phyloP scores from a whole-genome alignment of 1,284 basidiomycete species.

The Melampsora medusae region DNA sequence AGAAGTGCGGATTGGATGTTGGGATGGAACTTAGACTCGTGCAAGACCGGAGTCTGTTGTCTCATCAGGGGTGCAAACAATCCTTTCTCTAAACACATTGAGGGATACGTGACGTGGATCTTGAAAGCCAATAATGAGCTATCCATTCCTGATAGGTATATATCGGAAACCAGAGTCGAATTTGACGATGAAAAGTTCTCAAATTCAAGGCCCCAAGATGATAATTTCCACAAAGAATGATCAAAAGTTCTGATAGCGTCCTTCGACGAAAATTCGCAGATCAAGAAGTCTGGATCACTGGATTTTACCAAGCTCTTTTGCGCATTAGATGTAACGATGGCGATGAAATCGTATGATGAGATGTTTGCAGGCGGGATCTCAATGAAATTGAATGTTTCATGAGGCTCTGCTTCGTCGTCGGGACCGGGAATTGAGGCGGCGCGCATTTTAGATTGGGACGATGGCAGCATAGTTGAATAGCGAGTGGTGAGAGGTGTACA shows the following conservation, averaged over 20 bases:
- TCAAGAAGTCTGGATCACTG: constrained; percentile 5
- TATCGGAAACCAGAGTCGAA: constrained; percentile 45
- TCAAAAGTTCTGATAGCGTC: not conserved
- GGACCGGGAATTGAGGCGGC: constrained; percentile 9
- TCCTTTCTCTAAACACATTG: constrained; percentile 10
- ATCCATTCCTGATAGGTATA: constrained; percentile 36
- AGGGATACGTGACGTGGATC: not conserved
- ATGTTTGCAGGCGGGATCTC: constrained; percentile 2
- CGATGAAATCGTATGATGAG: constrained; percentile 11
- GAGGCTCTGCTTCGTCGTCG: constrained; percentile 19
- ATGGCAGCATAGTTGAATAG: constrained; percentile 16
- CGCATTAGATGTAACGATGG: constrained; percentile 1
- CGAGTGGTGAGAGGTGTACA: constrained; percentile 14
- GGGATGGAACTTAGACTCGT: constrained; percentile 50
- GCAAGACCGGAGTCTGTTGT: constrained; percentile 44
- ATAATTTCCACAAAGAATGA: constrained; percentile 5
- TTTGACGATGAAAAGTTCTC: not conserved
- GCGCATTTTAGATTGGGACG: constrained; percentile 2
- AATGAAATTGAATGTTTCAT: constrained; percentile 10
- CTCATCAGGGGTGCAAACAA: constrained; percentile 49
- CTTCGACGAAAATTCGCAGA: constrained; percentile 13
- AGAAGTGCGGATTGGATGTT: constrained; percentile 46
- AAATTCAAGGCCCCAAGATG: not conserved
- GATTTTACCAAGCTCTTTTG: not conserved
- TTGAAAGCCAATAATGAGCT: constrained; percentile 32